Evolutionary conservation across 768 basidiomycete species (phyloP).

Genomic region (Tulasnella sp.): DNA sequence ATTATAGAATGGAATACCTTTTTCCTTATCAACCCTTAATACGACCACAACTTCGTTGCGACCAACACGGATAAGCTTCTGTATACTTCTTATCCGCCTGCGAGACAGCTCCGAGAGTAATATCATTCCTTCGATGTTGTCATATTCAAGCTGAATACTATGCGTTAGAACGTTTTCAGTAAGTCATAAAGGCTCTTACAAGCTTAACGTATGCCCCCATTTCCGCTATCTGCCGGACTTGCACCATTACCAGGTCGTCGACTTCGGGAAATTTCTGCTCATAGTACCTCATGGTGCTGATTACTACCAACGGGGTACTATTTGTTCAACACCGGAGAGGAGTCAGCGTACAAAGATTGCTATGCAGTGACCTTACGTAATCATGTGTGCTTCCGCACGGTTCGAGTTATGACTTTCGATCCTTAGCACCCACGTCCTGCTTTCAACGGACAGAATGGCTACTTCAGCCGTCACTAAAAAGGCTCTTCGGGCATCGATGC

Average conservation of each 20-base stretch:
- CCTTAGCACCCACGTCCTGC: background rate
- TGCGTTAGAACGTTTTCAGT: no score
- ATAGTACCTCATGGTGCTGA: constrained; percentile 90
- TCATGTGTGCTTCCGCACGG: no score
- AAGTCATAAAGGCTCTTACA: constrained; percentile 35
- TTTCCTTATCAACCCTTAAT: constrained; percentile 95
- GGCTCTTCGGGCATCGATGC: constrained; percentile 3
- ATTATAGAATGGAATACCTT: constrained; percentile 49
- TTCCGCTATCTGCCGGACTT: constrained; percentile 96
- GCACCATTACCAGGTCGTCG: constrained; percentile 98
- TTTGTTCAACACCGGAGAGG: no score
- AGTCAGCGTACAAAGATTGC: no score
- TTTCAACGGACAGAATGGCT: constrained; percentile 7
- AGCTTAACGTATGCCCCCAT: constrained; percentile 99
- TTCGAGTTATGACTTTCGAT: constrained; percentile 2
- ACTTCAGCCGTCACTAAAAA: constrained; percentile 10
- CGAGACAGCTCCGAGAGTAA: constrained; percentile 94
- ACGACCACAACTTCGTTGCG: constrained; percentile 98
- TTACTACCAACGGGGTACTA: no score
- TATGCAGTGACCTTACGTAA: no score
- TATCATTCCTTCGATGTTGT: constrained; percentile 99
- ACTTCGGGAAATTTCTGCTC: constrained; percentile 89
- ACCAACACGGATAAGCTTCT: constrained; percentile 94
- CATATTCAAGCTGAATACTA: constrained; percentile 77
- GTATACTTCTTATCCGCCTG: constrained; percentile 90